Percentiles rank a stretch among this genome's conserved stretches.
phyloP scores from a whole-genome alignment of 441 rosid species.

The Hura crepitans region DNA sequence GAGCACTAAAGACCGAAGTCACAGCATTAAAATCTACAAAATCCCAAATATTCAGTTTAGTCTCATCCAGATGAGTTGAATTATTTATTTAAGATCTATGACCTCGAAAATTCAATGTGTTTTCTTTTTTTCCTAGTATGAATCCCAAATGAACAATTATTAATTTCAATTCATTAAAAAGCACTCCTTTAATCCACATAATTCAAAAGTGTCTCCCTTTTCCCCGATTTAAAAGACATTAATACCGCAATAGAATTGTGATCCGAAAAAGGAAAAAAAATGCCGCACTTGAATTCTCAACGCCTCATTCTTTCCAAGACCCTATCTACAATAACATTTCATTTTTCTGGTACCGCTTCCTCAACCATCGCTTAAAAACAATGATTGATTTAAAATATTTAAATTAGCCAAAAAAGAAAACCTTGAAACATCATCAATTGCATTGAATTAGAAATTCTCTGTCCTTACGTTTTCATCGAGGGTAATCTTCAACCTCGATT shows the following conservation, averaged over 20 bases:
- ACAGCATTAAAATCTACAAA: no score
- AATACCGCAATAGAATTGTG: not conserved
- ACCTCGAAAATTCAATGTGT: not conserved
- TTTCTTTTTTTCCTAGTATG: not conserved
- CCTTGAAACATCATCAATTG: not conserved
- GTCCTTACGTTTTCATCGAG: constrained; percentile 66
- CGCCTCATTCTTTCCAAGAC: not conserved
- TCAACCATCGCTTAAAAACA: not conserved
- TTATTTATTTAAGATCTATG: not conserved
- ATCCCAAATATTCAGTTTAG: not conserved
- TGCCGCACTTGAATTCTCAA: not conserved
- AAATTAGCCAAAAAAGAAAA: not conserved
- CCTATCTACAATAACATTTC: not conserved
- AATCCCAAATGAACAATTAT: not conserved
- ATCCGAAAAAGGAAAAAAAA: no score
- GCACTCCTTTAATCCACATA: not conserved
- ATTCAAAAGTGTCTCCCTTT: not conserved
- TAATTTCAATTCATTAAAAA: not conserved
- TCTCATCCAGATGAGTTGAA: not conserved
- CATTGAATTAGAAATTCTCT: not conserved
- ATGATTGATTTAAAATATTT: no score
- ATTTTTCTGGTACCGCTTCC: not conserved
- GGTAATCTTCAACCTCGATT: constrained; percentile 45
- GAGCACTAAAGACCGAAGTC: no score
- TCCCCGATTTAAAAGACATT: constrained; percentile 4